A percentile compares a stretch with the other conserved stretches of the same genome.
Conservation (phyloP, 2,329 filamentous ascomycete genomes). For the Dactylellina drechsleri region DNA sequence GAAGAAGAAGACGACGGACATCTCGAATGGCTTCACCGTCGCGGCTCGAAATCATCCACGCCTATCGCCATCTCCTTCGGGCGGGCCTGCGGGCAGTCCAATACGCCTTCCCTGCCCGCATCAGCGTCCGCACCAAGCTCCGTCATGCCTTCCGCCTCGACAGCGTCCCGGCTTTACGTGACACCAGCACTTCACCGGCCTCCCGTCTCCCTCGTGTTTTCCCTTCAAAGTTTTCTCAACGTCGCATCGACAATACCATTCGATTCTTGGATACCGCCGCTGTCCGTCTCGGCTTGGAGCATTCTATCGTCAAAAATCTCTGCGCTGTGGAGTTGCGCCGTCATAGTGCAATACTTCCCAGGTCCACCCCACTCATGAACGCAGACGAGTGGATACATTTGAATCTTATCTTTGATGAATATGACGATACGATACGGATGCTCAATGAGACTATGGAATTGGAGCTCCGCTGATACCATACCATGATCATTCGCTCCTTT, state of each 20-base stretch:
- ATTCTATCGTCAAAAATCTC: conserved; percentile 76
- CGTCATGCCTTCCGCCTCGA: conserved; percentile 70
- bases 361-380: conserved; percentile 32
- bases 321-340: conserved; percentile 66
- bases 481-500: too few relatives aligned
- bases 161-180: conserved; percentile 58
- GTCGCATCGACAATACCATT: conserved; percentile 72
- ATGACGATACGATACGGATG: conserved; percentile 52
- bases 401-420: conserved; percentile 37
- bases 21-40: conserved; percentile 46
- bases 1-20: not conserved
- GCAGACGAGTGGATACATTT: conserved; percentile 30
- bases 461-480: conserved; percentile 35
- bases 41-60: conserved; percentile 67
- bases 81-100: conserved; percentile 75
- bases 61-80: conserved; percentile 77
- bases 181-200: conserved; percentile 23
- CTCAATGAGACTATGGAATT: conserved; percentile 51
- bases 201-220: conserved; percentile 20
- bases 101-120: conserved; percentile 75
- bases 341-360: conserved; percentile 59
- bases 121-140: conserved; percentile 70
- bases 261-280: conserved; percentile 76
- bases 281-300: conserved; percentile 73
- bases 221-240: conserved; percentile 63